These are phyloP conservation scores for Calendula officinalis DNA, from an alignment of 129 eudicot genomes.

Conservation along the genomic window DNA sequence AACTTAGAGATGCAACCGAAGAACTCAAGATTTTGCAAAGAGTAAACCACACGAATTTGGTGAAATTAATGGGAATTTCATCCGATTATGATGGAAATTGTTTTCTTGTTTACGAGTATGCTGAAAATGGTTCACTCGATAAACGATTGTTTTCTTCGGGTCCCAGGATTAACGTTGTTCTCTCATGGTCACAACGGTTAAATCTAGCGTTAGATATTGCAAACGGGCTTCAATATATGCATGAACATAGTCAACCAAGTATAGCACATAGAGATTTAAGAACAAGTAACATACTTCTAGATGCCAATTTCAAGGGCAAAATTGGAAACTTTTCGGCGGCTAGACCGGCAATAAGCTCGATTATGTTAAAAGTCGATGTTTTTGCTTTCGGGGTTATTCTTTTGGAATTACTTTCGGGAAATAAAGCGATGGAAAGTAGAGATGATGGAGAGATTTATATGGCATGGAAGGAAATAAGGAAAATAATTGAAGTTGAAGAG, in stretches of 20 bases:
- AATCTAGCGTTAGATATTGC: slow-evolving; percentile 63
- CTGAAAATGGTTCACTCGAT: slow-evolving; percentile 72
- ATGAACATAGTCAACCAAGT: slow-evolving; percentile 75
- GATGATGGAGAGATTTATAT: slow-evolving; percentile 57
- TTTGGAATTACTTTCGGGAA: slow-evolving; percentile 70
- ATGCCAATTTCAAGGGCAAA: slow-evolving; percentile 69
- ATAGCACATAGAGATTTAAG: slow-evolving; percentile 63
- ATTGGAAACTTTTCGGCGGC: slow-evolving; percentile 60
- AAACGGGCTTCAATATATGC: slow-evolving; percentile 79
- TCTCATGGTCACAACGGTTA: slow-evolving; percentile 64
- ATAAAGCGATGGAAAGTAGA: slow-evolving; percentile 58
- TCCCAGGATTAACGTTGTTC: slow-evolving; percentile 19
- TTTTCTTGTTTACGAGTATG: slow-evolving; percentile 68
- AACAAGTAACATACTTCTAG: slow-evolving; percentile 73
- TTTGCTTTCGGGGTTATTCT: slow-evolving; percentile 69
- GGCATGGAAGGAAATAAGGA: slow-evolving; percentile 67
- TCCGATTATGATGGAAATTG: slow-evolving; percentile 42
- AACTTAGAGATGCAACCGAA: slow-evolving; percentile 50
- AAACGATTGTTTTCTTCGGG: slow-evolving; percentile 49
- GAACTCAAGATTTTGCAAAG: slow-evolving; percentile 72
- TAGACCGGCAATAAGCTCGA: slow-evolving; percentile 46
- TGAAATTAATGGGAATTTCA: slow-evolving; percentile 67
- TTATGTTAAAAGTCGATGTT: slow-evolving; percentile 55
- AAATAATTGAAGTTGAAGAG: slow-evolving; percentile 50
- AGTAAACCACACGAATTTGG: slow-evolving; percentile 71